Base-by-base conservation (phyloP, 208 protist species). In the Phytomonas francai region DNA sequence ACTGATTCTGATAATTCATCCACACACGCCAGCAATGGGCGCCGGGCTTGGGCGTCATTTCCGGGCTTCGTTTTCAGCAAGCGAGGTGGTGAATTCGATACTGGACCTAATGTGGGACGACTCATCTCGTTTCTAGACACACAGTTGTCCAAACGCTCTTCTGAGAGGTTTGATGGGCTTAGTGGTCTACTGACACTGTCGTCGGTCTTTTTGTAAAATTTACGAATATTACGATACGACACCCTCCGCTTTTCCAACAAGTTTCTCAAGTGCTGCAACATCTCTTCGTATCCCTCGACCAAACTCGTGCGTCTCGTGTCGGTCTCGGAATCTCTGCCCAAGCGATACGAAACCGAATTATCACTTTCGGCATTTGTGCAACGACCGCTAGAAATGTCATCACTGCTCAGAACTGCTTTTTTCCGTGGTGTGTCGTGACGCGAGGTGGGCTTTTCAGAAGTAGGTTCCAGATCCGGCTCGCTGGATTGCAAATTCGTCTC, bases 251-350 rank as follows among this genome's bases (percentile, higher is more conserved):
- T 76, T 63, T 94, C 77, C 12, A 94, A 77, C 34, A 94, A 63
- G 30, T 81, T 79, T 66, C 82, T 90, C 8, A 94, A 71, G 77
- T 92, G 85, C 71, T 91, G 84, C 62, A 94, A 74, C 89, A 94
- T 94, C 72, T 83, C 85, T 12, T 81, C 32, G 65, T 94, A 94
- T 28, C 77, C 83, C 27, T 89, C 81, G 65, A 85, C 77, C 16
- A 83, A 84, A 60, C 58, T 73, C 45, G 68, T 67, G 54, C 54
- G 71, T 16, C 28, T 12, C 42, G 33, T 27, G 22, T 27, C 70
- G 28, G 73, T 65, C 73, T 65, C 36, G 68, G 78, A 36, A 14
- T 65, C 49, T 12, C 22, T 9, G 45, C 25, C 19, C 19, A 19
- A 54, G 6, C 0, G 19, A 6, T 3, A 25, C 8, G 45, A 54